Evolutionary conservation across 306 rosid genomes (phyloP).

Genomic region (Fragaria iinumae): DNA sequence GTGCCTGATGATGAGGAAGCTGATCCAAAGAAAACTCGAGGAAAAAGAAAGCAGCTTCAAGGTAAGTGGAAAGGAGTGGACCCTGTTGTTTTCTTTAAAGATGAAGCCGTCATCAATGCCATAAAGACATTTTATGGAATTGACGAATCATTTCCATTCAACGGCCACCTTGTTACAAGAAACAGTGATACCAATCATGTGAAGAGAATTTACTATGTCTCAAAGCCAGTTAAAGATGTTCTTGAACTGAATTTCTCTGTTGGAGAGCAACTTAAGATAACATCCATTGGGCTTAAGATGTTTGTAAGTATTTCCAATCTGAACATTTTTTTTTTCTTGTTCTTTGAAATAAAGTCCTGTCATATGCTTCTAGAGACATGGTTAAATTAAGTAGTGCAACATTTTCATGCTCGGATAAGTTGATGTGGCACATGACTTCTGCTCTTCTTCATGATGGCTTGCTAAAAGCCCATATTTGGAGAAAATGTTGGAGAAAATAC

Average conservation of each 20-base stretch:
- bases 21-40: conserved; percentile 39
- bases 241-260: conserved; percentile 82
- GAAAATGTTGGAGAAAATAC: background rate
- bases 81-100: conserved; percentile 85
- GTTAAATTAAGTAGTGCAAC: background rate
- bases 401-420: background rate
- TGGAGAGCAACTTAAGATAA: conserved; percentile 92
- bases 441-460: background rate
- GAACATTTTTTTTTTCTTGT: background rate
- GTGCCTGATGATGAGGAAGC: conserved; percentile 34
- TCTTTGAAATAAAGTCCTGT: background rate
- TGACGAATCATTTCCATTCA: conserved; percentile 65
- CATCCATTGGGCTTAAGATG: conserved; percentile 91
- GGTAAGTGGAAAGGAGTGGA: conserved; percentile 99
- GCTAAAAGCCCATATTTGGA: background rate
- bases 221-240: conserved; percentile 84
- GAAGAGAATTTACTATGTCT: conserved; percentile 86
- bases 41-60: conserved; percentile 78
- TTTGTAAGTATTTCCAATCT: conserved; percentile 71
- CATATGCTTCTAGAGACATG: background rate
- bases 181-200: conserved; percentile 69
- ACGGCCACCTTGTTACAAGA: conserved; percentile 81
- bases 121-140: conserved; percentile 87
- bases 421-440: background rate
- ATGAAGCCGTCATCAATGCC: conserved; percentile 62